Evolutionary conservation across 306 rosid species (phyloP).

Genomic region (peach (Prunus persica)): DNA sequence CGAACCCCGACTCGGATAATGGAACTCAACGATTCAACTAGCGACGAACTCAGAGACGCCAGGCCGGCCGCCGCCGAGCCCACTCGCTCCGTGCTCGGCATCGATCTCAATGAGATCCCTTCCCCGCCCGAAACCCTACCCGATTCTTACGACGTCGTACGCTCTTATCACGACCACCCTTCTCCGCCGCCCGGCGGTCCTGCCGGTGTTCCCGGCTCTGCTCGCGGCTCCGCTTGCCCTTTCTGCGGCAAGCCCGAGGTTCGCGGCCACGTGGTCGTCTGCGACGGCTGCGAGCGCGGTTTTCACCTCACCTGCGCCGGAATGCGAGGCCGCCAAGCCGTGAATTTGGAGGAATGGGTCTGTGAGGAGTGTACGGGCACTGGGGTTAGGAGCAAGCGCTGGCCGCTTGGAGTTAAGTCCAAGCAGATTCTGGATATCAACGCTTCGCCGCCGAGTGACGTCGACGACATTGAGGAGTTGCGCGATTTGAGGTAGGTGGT

Average conservation of each 20-base stretch:
- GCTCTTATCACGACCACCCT: slow-evolving; percentile 76
- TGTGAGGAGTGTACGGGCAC: slow-evolving; percentile 63
- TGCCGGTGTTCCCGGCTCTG: slow-evolving; percentile 47
- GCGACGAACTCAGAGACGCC: slow-evolving; percentile 46
- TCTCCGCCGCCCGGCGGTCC: slow-evolving; percentile 74
- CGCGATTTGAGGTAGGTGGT: slow-evolving; percentile 61
- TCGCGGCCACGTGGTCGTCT: slow-evolving; percentile 56
- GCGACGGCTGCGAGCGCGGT: slow-evolving; percentile 95
- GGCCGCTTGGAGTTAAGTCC: slow-evolving; percentile 93
- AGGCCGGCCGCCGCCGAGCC: slow-evolving; percentile 35
- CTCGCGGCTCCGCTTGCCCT: slow-evolving; percentile 36
- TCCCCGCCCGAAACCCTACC: slow-evolving; percentile 81
- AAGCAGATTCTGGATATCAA: slow-evolving; percentile 85
- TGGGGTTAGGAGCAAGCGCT: slow-evolving; percentile 81
- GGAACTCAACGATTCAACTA: slow-evolving; percentile 74
- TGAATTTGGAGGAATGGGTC: slow-evolving; percentile 68
- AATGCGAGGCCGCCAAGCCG: slow-evolving; percentile 54
- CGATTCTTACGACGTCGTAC: slow-evolving; percentile 74
- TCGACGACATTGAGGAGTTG: slow-evolving; percentile 40
- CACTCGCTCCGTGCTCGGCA: slow-evolving; percentile 57
- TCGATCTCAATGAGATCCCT: slow-evolving; percentile 99
- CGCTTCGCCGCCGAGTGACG: slow-evolving; percentile 92
- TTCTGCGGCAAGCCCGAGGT: slow-evolving; percentile 54
- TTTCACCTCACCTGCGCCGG: slow-evolving; percentile 77
- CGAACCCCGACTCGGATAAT: slow-evolving; percentile 59